Conservation (phyloP, 768 basidiomycete species). For the Mycena maculata region DNA sequence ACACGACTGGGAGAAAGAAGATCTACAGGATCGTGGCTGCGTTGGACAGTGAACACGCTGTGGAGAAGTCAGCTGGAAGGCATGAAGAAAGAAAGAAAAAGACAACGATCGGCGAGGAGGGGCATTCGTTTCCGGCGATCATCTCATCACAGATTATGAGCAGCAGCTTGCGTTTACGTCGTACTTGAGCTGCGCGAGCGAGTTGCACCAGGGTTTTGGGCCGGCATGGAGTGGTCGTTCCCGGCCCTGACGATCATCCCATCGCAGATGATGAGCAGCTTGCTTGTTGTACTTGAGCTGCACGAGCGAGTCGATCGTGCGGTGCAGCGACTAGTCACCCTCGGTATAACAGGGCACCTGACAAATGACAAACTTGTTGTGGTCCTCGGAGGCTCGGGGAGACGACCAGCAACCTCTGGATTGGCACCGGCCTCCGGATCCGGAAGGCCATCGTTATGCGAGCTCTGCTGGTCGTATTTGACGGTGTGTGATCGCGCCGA, state of each 20-base stretch:
- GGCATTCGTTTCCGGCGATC: conserved; percentile 97
- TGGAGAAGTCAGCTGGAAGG: too few relatives aligned
- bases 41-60: too few relatives aligned
- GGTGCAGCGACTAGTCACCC: conserved; percentile 85
- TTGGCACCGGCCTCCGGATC: too few relatives aligned
- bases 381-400: conserved; percentile 91
- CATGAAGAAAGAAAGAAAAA: too few relatives aligned
- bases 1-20: too few relatives aligned
- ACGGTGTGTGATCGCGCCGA: too few relatives aligned
- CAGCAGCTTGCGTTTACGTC: conserved; percentile 95
- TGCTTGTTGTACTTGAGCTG: conserved; percentile 98
- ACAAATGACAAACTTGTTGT: conserved; percentile 97
- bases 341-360: conserved; percentile 99
- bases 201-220: too few relatives aligned
- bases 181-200: conserved; percentile 92
- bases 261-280: conserved; percentile 90
- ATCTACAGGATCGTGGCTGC: too few relatives aligned
- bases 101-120: conserved; percentile 97
- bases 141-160: conserved; percentile 97
- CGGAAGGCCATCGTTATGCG: too few relatives aligned
- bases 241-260: conserved; percentile 98
- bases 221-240: conserved; percentile 96
- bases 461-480: too few relatives aligned
- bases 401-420: too few relatives aligned
- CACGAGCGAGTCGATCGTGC: conserved; percentile 94